Conservation (phyloP, 805 yeast species). For the Starmerella tilneyi region DNA sequence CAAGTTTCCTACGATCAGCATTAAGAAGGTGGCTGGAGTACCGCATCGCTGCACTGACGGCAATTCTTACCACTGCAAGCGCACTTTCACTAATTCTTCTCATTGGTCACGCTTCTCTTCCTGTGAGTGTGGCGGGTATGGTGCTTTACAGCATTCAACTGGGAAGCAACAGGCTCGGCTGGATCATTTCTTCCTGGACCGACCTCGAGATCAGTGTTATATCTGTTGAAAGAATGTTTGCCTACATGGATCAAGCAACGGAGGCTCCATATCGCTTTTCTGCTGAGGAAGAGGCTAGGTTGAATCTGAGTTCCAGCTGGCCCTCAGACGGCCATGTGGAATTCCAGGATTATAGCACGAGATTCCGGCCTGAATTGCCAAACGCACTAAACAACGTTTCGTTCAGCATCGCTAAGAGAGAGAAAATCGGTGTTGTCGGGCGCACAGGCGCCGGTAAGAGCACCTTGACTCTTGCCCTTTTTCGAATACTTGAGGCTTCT, state of each 20-base stretch:
- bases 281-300: slow-evolving; percentile 29
- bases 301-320: slow-evolving; percentile 39
- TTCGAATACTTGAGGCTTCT: slow-evolving; percentile 44
- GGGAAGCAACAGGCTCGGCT: slow-evolving; percentile 69
- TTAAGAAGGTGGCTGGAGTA: slow-evolving; percentile 50
- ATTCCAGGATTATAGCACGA: slow-evolving; percentile 63
- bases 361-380: slow-evolving; percentile 74
- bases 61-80: slow-evolving; percentile 66
- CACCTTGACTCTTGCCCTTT: slow-evolving; percentile 80
- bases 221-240: slow-evolving; percentile 52
- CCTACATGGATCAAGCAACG: slow-evolving; percentile 58
- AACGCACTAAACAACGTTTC: slow-evolving; percentile 69
- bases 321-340: slow-evolving; percentile 58
- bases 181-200: slow-evolving; percentile 88
- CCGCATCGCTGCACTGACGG: slow-evolving; percentile 83
- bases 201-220: slow-evolving; percentile 87
- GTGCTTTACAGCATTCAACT: slow-evolving; percentile 78
- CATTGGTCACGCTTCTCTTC: slow-evolving; percentile 49
- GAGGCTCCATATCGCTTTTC: slow-evolving; percentile 78
- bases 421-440: slow-evolving; percentile 87
- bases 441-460: slow-evolving; percentile 97
- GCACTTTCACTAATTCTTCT: slow-evolving; percentile 57
- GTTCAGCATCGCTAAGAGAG: slow-evolving; percentile 58
- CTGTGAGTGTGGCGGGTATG: slow-evolving; percentile 86
- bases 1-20: slow-evolving; percentile 62